Conservation (phyloP, 2,329 filamentous ascomycete species). For the Pseudogymnoascus verrucosus region DNA sequence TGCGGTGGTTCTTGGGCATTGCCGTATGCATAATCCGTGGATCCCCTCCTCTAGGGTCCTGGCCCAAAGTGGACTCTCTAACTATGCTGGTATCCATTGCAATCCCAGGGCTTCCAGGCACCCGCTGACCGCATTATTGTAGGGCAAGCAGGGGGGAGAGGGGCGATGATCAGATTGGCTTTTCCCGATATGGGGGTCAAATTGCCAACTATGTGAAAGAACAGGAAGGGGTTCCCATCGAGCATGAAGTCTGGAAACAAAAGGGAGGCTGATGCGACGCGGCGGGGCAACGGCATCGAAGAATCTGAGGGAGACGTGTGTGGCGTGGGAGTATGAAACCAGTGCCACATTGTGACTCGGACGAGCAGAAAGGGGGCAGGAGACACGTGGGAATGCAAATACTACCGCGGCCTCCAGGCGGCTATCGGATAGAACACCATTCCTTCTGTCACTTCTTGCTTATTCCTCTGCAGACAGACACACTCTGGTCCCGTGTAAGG, state of each 20-base stretch:
- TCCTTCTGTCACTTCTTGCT: not conserved
- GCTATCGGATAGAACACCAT: conserved; percentile 1
- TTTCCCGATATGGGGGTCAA: conserved; percentile 7
- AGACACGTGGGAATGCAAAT: not conserved
- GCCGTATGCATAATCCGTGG: conserved; percentile 7
- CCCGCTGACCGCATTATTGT: conserved; percentile 4
- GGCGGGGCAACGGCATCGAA: conserved; percentile 1
- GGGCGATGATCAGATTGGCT: conserved; percentile 7
- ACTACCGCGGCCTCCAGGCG: conserved; percentile 6
- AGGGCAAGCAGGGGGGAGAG: conserved; percentile 2
- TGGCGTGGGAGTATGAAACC: conserved; percentile 5
- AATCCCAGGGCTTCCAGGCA: not conserved
- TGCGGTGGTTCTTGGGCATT: conserved; percentile 1
- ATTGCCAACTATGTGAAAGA: not conserved
- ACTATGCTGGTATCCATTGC: conserved; percentile 4
- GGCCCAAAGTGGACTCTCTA: not conserved
- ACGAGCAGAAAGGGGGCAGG: not conserved
- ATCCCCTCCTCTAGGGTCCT: not conserved
- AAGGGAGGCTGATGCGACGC: conserved; percentile 5
- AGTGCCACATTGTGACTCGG: not conserved
- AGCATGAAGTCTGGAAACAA: conserved; percentile 2
- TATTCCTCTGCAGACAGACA: not conserved
- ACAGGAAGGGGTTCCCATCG: not conserved
- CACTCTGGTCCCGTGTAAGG: not conserved
- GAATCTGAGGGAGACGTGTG: not conserved